These are phyloP conservation scores for Fomes fomentarius DNA, from an alignment of 1,284 basidiomycete genomes.

Conservation along the genomic window DNA sequence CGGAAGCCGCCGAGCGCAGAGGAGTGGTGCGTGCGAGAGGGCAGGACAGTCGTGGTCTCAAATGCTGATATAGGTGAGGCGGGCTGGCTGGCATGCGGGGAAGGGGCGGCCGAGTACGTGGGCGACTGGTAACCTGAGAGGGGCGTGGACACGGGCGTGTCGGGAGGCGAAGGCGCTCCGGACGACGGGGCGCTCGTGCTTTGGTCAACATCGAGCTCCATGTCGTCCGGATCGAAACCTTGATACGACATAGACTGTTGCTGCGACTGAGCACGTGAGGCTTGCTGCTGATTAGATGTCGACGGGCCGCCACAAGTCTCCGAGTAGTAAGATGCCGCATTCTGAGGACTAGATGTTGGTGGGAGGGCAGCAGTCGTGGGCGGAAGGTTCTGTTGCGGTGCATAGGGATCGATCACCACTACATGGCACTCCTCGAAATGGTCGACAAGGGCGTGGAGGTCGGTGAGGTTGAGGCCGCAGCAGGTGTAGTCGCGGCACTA, in stretches of 20 bases:
- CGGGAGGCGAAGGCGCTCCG: slow-evolving; percentile 41
- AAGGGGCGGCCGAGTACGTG: slow-evolving; percentile 36
- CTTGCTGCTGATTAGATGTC: slow-evolving; percentile 32
- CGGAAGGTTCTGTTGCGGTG: slow-evolving; percentile 34
- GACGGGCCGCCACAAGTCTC: slow-evolving; percentile 28
- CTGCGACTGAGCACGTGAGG: slow-evolving; percentile 31
- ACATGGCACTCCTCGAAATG: slow-evolving; percentile 88
- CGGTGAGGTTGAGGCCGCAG: slow-evolving; percentile 78
- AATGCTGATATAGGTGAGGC: slow-evolving; percentile 48
- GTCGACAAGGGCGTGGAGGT: slow-evolving; percentile 84
- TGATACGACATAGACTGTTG: slow-evolving; percentile 20
- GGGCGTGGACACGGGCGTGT: slow-evolving; percentile 42
- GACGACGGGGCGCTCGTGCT: slow-evolving; percentile 39
- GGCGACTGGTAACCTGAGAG: slow-evolving; percentile 48
- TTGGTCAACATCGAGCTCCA: slow-evolving; percentile 72
- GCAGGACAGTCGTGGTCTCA: slow-evolving; percentile 50
- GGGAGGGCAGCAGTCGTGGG: slow-evolving; percentile 41
- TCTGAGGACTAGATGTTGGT: too few species aligned
- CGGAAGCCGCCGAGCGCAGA: slow-evolving; percentile 29
- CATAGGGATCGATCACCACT: slow-evolving; percentile 66
- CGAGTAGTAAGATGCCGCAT: slow-evolving; percentile 33
- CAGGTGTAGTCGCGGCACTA: slow-evolving; percentile 84
- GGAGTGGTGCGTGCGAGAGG: slow-evolving; percentile 37
- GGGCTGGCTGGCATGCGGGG: slow-evolving; percentile 43
- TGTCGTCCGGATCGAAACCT: slow-evolving; percentile 73